Base-by-base conservation (phyloP, 306 rosid species). In the Pyrus communis region DNA sequence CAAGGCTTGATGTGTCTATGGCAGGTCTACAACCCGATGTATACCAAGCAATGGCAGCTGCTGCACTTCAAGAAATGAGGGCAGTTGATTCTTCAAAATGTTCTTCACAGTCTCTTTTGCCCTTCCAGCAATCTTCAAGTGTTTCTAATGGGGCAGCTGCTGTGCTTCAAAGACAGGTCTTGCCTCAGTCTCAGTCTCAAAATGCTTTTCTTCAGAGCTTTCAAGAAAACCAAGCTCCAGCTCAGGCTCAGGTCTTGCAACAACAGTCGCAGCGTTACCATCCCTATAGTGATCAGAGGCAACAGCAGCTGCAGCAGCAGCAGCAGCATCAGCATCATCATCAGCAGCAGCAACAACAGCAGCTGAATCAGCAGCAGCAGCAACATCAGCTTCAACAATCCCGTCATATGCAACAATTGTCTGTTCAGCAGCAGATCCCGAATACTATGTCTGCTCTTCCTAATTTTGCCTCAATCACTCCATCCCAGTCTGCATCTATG, bases 51-150 rank as follows among this genome's bases (percentile, higher is more conserved):
- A 90, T 87, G 81, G 92, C 96, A 15, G 89, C 97, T 42, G 92
- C 96, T 57, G 93, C 96, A 23, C 88, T 90, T 77, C 97, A 90
- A 83, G 97, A 92, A 71, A 88, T 87, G 84, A 85, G 97, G 88
- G 78, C 80, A 35, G 68, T 86, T 21, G 96, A 90, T 87, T 88
- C 89, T 77, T 83, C 96, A 25, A 90, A 90, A 83, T 61, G 82
- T 73, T 67, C 79, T 17, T 54, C 82, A 77, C 88, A 80, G 76
- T 87, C 93, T 28, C 85, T 88, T 45, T 80, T 87, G 69, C 96
- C 88, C 45, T 90, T 90, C 81, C 97, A 90, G 84, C 96, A 87
- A 79, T 84, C 88, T 15, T 91, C 82, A 79, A 88, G 82, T 85
- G 78, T 86, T 76, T 80, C 89, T 57, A 92, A 84, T 80, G 79